Base-by-base conservation (phyloP, 2,329 filamentous ascomycete species). In the Colletotrichum salicis region DNA sequence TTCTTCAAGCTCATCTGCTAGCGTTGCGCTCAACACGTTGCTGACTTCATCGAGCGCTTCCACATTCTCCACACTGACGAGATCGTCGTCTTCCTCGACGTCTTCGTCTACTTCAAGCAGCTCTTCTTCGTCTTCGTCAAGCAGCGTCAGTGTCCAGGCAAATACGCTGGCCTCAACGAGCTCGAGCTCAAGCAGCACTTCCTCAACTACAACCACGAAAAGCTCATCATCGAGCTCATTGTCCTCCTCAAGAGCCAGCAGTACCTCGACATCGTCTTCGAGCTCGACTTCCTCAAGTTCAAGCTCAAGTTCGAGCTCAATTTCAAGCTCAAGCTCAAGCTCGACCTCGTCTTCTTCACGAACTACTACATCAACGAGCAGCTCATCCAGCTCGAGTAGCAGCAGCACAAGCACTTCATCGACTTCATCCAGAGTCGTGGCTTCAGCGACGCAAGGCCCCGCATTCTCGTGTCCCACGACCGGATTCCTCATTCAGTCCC, bases 401-500 rank as follows among this genome's bases (percentile, higher is more conserved):
- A 33, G 19, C 8, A 61, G 24, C n/a, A 51, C 12, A 3, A 71
- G 58, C 56, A 56, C 63, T 2, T 56, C 65, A 4, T 54, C 58
- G 5, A 19, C 41, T 4, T 65, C 41, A 4, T 51, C 52, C 22
- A 55, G 61, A 1, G 8, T 37, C 6, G 70, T 72, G 3, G 70
- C 70, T 0, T 72, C 70, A 11, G 29, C 65, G 6, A 72, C 70
- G 3, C 59, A 19, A 7, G 70, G 70, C 2, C 59, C 59, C 12
- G 65, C 65, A 8, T 75, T 63, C 64, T 41, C 62, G 5, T 74
- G 72, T 19, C 70, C 70, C 3, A 66, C 72, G 1, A 59, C 59
- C 5, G 75, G 74, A 0, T 76, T 72, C 52, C 57, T 77, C 5
- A 73, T 75, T 8, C 74, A 76, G 33, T 33, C 55, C 15, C 51